Conservation (phyloP, 2,329 filamentous ascomycete species). For the Venturia oleaginea region DNA sequence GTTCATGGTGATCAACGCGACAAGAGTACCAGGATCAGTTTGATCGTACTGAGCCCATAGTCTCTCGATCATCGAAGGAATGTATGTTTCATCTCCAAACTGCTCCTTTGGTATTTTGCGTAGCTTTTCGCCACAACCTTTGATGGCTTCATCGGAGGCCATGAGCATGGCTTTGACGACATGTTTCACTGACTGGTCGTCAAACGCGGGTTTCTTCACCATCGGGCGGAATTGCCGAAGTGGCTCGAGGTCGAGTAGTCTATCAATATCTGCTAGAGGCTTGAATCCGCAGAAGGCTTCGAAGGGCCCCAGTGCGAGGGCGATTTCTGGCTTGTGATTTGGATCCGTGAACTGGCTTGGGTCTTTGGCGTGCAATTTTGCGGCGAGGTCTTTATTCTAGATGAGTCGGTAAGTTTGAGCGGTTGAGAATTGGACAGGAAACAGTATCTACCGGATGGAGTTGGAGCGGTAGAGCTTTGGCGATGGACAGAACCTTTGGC, state of each 20-base stretch:
- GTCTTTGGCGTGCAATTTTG: constrained; percentile 53
- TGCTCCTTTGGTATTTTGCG: constrained; percentile 37
- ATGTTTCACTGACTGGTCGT: constrained; percentile 48
- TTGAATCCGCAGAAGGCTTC: constrained; percentile 72
- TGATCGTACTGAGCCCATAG: constrained; percentile 56
- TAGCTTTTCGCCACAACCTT: constrained; percentile 44
- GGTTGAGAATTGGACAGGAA: too few species aligned
- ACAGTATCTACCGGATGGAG: constrained; percentile 48
- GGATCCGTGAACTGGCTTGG: constrained; percentile 59
- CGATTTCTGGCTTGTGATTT: constrained; percentile 77
- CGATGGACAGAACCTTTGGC: constrained; percentile 68
- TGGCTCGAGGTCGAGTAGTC: constrained; percentile 43
- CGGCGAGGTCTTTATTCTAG: constrained; percentile 55
- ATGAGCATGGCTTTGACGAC: constrained; percentile 48
- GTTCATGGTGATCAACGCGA: constrained; percentile 67
- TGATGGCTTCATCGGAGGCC: constrained; percentile 44
- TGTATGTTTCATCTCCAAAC: constrained; percentile 47
- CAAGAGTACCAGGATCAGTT: constrained; percentile 56
- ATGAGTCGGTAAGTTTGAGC: background rate
- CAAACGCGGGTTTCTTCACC: constrained; percentile 37
- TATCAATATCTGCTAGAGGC: constrained; percentile 49
- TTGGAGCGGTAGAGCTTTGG: constrained; percentile 65
- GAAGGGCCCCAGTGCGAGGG: constrained; percentile 60
- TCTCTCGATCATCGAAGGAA: constrained; percentile 55
- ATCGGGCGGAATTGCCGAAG: constrained; percentile 46